phyloP scores from a whole-genome alignment of 2,329 filamentous ascomycete genomes.

The Fusarium pilosicola region DNA sequence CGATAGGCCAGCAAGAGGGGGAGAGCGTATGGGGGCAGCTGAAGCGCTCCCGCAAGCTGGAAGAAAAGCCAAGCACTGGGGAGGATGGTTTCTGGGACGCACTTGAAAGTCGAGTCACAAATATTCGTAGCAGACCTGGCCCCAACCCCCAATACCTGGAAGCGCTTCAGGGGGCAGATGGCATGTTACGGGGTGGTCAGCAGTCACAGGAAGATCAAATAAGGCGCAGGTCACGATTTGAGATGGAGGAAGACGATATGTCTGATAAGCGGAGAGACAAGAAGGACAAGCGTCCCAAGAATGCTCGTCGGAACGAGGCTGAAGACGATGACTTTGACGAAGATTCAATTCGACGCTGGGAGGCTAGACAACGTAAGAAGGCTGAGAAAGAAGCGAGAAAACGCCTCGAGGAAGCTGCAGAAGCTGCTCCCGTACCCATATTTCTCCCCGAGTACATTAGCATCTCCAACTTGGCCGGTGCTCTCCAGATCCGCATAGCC shows the following conservation, averaged over 20 bases:
- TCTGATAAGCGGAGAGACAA: slow-evolving; percentile 32
- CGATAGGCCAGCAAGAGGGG: background rate
- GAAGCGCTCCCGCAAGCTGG: slow-evolving; percentile 28
- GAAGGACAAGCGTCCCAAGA: slow-evolving; percentile 42
- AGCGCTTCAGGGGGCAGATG: background rate
- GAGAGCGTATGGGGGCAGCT: slow-evolving; percentile 41
- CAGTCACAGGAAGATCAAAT: slow-evolving; percentile 29
- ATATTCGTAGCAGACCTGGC: slow-evolving; percentile 24
- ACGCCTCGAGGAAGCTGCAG: slow-evolving; percentile 52
- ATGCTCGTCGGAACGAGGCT: slow-evolving; percentile 29
- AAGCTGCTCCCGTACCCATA: slow-evolving; percentile 65
- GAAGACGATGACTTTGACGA: slow-evolving; percentile 54
- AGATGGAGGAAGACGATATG: slow-evolving; percentile 43
- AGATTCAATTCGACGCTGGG: slow-evolving; percentile 49
- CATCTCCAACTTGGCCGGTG: slow-evolving; percentile 81
- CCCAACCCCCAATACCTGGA: background rate
- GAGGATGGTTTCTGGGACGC: slow-evolving; percentile 38
- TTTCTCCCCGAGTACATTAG: slow-evolving; percentile 91
- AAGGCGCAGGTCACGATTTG: slow-evolving; percentile 47
- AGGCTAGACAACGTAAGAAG: slow-evolving; percentile 54
- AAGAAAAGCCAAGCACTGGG: background rate
- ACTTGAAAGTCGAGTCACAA: slow-evolving; percentile 38
- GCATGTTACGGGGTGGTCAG: background rate
- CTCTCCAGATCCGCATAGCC: slow-evolving; percentile 75
- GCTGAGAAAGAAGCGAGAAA: slow-evolving; percentile 55